Evolutionary conservation across 2,329 filamentous ascomycete species (phyloP), one percentile per base, ranked within the genome.

Genomic region (Pestalotiopsis sp.): DNA sequence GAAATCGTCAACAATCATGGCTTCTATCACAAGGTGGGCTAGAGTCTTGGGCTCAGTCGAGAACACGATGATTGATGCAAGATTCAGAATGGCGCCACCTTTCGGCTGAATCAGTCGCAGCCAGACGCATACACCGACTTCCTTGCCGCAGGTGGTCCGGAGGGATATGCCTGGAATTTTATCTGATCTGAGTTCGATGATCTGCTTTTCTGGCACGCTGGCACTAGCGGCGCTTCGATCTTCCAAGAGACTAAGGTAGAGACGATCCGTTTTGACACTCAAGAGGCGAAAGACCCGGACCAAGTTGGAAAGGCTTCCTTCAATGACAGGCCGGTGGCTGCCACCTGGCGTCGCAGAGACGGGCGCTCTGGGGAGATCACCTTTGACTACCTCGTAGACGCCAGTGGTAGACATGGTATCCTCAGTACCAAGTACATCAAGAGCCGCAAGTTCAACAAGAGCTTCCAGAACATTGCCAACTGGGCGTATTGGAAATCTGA

Each of bases 341-440:
- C 81, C 3, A 75, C 73, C 1, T 84, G 78, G 77, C 65, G 68
- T 3, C 64, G 70, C 38, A 81, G 79, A 64, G 77, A 79, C 39
- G 79, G 78, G 66, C 77, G 75, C 4, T 69, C 70, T 2, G 84
- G 84, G 13, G 72, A 67, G 1, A 82, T 86, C 66, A 73, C 68
- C 1, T 86, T 86, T 68, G 75, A 86, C 4, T 86, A 85, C 67
- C 60, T 87, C 20, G 73, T 87, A 0, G 84, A 87, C 73, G 85
- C 85, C 0, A 82, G 78, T 64, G 85, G 85, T 2, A 78, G 85
- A 13, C 70, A 69, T 0, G 85, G 84, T 2, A 63, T 87, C 3
- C 23, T 87, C 12, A 80, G 76, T 63, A 87, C 83, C 23, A 84
- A 84, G 70, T 86, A 86, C 70, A 67, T 83, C 27, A 85, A 84